phyloP scores from a whole-genome alignment of 495 filamentous ascomycete genomes.

The Tuber microsphaerosporum region DNA sequence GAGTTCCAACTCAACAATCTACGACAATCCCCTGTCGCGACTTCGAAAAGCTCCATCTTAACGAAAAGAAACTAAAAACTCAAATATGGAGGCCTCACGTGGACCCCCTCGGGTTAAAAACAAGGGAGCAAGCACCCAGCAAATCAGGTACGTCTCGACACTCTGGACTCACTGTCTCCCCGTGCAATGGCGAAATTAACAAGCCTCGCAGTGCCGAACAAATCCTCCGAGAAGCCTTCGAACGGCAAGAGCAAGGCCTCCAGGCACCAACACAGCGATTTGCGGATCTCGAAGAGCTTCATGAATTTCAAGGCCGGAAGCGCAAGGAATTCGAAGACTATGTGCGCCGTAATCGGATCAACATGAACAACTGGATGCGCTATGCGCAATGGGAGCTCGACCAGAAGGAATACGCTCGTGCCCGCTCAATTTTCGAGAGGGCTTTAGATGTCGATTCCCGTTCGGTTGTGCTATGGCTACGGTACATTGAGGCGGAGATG shows the following conservation, averaged over 20 bases:
- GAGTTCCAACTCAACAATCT: background rate
- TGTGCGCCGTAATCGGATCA: conserved; percentile 87
- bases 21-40: background rate
- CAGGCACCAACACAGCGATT: conserved; percentile 92
- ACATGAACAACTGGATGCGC: conserved; percentile 98
- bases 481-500: conserved; percentile 96
- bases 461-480: conserved; percentile 69
- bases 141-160: conserved; percentile 30
- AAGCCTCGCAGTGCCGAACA: conserved; percentile 69
- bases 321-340: conserved; percentile 97
- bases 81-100: conserved; percentile 80
- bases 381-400: conserved; percentile 97
- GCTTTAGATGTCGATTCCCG: conserved; percentile 87
- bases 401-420: conserved; percentile 94
- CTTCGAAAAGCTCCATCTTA: background rate
- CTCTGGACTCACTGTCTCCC: conserved; percentile 5
- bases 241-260: conserved; percentile 82
- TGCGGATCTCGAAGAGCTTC: conserved; percentile 92
- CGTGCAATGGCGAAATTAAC: conserved; percentile 24
- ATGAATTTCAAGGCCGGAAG: conserved; percentile 94
- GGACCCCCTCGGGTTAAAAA: conserved; percentile 96
- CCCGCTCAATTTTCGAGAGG: conserved; percentile 91
- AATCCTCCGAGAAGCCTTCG: conserved; percentile 93
- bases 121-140: conserved; percentile 61
- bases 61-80: background rate